Conservation (phyloP, 164 flowering plant genomes). For the Hamamelis virginiana region DNA sequence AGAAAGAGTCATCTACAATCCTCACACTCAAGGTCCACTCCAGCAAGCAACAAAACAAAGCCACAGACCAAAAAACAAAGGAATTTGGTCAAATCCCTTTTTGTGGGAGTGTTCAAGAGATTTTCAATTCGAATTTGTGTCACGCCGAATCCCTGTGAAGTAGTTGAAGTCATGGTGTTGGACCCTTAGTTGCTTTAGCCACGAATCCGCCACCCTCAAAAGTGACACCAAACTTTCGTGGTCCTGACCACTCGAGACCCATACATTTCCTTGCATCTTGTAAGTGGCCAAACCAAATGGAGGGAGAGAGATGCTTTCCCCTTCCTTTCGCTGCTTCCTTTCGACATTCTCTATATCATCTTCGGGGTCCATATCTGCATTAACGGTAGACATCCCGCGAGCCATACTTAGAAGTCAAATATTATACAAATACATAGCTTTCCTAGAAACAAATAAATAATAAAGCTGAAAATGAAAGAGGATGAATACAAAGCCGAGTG, state of each 20-base stretch:
- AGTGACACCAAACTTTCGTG: conserved; percentile 69
- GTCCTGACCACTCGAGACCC: conserved; percentile 73
- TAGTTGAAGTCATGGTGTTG: conserved; percentile 93
- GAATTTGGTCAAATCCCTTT: too few relatives aligned
- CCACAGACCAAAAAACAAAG: background rate
- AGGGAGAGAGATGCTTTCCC: conserved; percentile 56
- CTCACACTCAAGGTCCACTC: background rate
- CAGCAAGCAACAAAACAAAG: conserved; percentile 1
- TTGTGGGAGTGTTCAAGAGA: background rate
- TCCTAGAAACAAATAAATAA: background rate
- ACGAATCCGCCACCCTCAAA: conserved; percentile 85
- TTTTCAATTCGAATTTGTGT: conserved; percentile 3
- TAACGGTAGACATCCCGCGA: background rate
- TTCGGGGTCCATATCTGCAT: conserved; percentile 54
- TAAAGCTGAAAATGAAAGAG: background rate
- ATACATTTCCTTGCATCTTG: conserved; percentile 87
- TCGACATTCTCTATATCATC: conserved; percentile 33
- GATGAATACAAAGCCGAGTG: background rate
- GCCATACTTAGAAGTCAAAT: background rate
- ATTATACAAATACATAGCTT: conserved; percentile 1
- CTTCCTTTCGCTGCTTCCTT: conserved; percentile 51
- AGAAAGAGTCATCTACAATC: background rate
- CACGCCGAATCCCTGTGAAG: conserved; percentile 64
- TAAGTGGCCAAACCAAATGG: conserved; percentile 92
- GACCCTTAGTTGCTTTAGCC: conserved; percentile 92